phyloP scores from a whole-genome alignment of 2,329 filamentous ascomycete genomes.

The Neofusicoccum ribis region DNA sequence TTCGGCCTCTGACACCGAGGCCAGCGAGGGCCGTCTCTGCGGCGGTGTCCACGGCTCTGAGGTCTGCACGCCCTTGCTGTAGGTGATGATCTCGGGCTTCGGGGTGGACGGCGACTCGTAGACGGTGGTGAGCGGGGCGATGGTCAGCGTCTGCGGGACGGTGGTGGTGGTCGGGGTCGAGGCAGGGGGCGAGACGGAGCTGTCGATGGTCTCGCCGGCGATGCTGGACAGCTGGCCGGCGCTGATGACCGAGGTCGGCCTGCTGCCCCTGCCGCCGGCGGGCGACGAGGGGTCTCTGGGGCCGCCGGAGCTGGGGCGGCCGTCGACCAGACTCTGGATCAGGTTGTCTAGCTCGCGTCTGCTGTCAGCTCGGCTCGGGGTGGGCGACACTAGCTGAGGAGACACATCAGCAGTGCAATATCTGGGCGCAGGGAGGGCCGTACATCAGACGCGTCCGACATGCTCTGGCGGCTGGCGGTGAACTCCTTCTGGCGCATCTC shows the following conservation, averaged over 20 bases:
- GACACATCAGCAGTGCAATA: slow-evolving; percentile 27
- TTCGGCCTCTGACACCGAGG: slow-evolving; percentile 46
- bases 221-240: slow-evolving; percentile 69
- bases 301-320: slow-evolving; percentile 67
- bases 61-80: slow-evolving; percentile 96
- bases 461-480: slow-evolving; percentile 65
- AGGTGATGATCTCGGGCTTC: slow-evolving; percentile 79
- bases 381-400: slow-evolving; percentile 65
- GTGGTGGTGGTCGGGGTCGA: slow-evolving; percentile 46
- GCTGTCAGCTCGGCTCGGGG: slow-evolving; percentile 67
- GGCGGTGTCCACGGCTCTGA: slow-evolving; percentile 68
- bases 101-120: slow-evolving; percentile 78
- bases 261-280: slow-evolving; percentile 58
- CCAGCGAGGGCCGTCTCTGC: slow-evolving; percentile 49
- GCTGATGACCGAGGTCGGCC: slow-evolving; percentile 84
- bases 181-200: slow-evolving; percentile 36
- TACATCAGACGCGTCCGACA: slow-evolving; percentile 71
- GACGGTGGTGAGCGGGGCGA: slow-evolving; percentile 71
- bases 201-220: slow-evolving; percentile 56
- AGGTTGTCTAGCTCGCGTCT: slow-evolving; percentile 79
- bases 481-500: slow-evolving; percentile 80
- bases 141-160: slow-evolving; percentile 69
- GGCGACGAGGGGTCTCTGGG: slow-evolving; percentile 50
- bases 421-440: slow-evolving; percentile 9
- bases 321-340: slow-evolving; percentile 81